A percentile compares a stretch with the other conserved stretches of the same genome.
Evolutionary conservation across 2,329 filamentous ascomycete species (phyloP).

Genomic region (Myotisia sp.): DNA sequence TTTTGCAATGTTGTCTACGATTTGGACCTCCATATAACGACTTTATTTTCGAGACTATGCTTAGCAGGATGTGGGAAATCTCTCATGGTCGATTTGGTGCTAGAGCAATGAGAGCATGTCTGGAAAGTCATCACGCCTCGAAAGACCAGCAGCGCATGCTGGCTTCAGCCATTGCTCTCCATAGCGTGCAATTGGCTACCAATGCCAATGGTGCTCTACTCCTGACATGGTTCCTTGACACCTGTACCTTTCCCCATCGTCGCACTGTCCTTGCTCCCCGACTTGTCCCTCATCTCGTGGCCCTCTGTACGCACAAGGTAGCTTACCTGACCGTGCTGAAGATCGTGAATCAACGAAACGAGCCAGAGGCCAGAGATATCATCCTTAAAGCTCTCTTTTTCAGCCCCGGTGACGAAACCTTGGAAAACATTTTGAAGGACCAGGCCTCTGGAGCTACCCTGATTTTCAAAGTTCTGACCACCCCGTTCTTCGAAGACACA

Average conservation of each 20-base stretch:
- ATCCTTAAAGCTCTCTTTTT: conserved; percentile 89
- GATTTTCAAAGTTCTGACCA: conserved; percentile 97
- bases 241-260: conserved; percentile 85
- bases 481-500: conserved; percentile 88
- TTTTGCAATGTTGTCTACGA: conserved; percentile 88
- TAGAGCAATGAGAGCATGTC: conserved; percentile 86
- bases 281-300: conserved; percentile 81
- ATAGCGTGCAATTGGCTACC: conserved; percentile 90
- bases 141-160: conserved; percentile 94
- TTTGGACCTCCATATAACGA: conserved; percentile 81
- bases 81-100: conserved; percentile 87
- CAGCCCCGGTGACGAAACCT: conserved; percentile 65
- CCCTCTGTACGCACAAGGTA: conserved; percentile 96
- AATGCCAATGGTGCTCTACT: conserved; percentile 90
- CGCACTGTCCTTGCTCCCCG: conserved; percentile 83
- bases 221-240: conserved; percentile 95
- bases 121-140: conserved; percentile 88
- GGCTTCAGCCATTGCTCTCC: conserved; percentile 84
- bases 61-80: conserved; percentile 85
- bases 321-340: conserved; percentile 94
- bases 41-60: conserved; percentile 97
- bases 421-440: conserved; percentile 84
- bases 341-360: conserved; percentile 94
- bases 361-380: conserved; percentile 78
- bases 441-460: conserved; percentile 84